phyloP scores from a whole-genome alignment of 805 yeast species.

The Candida parachauliodes region DNA sequence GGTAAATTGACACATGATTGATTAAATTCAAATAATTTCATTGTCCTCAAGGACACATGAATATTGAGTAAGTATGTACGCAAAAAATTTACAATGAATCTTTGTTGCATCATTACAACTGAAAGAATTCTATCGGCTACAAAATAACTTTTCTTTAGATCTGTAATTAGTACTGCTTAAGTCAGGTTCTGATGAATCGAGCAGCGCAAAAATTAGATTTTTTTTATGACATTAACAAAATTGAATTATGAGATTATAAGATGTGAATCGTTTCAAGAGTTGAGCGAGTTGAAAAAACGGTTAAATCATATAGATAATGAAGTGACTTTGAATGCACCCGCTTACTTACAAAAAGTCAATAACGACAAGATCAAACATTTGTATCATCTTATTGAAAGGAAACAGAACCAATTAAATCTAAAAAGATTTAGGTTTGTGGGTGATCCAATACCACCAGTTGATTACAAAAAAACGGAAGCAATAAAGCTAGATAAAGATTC shows the following conservation, averaged over 20 bases:
- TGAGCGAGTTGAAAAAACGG: not conserved
- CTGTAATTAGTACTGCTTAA: too few species aligned
- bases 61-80: too few species aligned
- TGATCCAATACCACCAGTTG: conserved; percentile 19
- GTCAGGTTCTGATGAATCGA: too few species aligned
- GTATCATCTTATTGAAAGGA: conserved; percentile 19
- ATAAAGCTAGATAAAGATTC: not conserved
- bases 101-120: too few species aligned
- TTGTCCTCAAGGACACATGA: too few species aligned
- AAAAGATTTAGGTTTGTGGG: conserved; percentile 26
- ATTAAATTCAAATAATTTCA: too few species aligned
- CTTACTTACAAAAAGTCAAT: conserved; percentile 22
- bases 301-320: not conserved
- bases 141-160: too few species aligned
- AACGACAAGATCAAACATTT: conserved; percentile 16
- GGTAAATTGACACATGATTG: too few species aligned
- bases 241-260: conserved; percentile 1
- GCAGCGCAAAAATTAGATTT: too few species aligned
- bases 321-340: not conserved
- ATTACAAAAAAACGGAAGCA: not conserved
- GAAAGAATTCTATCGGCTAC: too few species aligned
- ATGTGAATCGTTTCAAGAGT: conserved; percentile 1
- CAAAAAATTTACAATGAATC: too few species aligned
- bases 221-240: too few species aligned
- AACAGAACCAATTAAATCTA: conserved; percentile 13